Evolutionary conservation across 805 yeast genomes (phyloP).

Genomic region (Saturnispora saitoi): DNA sequence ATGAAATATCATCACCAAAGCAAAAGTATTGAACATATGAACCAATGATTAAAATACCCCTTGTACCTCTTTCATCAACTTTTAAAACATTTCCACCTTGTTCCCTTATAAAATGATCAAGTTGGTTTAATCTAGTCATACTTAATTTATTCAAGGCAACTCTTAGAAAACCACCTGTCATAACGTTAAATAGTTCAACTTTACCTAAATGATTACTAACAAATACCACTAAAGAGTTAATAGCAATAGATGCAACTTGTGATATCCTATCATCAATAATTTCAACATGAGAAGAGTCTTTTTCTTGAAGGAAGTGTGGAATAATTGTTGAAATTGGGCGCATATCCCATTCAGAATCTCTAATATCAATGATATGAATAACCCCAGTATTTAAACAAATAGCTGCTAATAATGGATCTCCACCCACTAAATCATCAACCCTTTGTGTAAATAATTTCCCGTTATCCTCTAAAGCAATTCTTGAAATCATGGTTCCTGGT

Average conservation of each 20-base stretch:
- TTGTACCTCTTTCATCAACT: conserved; percentile 18
- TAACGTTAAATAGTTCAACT: conserved; percentile 33
- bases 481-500: conserved; percentile 13
- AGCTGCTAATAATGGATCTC: conserved; percentile 24
- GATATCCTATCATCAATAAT: conserved; percentile 16
- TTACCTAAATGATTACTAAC: conserved; percentile 38
- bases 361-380: conserved; percentile 35
- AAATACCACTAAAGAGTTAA: conserved; percentile 25
- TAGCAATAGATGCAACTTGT: conserved; percentile 22
- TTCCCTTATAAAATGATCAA: conserved; percentile 23
- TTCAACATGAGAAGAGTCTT: conserved; percentile 14
- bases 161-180: conserved; percentile 35
- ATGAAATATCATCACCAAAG: conserved; percentile 32
- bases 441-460: conserved; percentile 10
- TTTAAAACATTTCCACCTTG: conserved; percentile 22
- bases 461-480: conserved; percentile 21
- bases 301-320: conserved; percentile 20
- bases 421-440: conserved; percentile 21
- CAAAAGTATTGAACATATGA: conserved; percentile 38
- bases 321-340: conserved; percentile 16
- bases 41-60: conserved; percentile 36
- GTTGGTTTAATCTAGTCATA: conserved; percentile 14
- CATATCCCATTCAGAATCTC: conserved; percentile 23
- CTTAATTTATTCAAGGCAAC: conserved; percentile 20
- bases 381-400: conserved; percentile 33